Evolutionary conservation across 2,329 filamentous ascomycete species (phyloP), one percentile per base, ranked within the genome.

Genomic region (Fusarium nematophilum): DNA sequence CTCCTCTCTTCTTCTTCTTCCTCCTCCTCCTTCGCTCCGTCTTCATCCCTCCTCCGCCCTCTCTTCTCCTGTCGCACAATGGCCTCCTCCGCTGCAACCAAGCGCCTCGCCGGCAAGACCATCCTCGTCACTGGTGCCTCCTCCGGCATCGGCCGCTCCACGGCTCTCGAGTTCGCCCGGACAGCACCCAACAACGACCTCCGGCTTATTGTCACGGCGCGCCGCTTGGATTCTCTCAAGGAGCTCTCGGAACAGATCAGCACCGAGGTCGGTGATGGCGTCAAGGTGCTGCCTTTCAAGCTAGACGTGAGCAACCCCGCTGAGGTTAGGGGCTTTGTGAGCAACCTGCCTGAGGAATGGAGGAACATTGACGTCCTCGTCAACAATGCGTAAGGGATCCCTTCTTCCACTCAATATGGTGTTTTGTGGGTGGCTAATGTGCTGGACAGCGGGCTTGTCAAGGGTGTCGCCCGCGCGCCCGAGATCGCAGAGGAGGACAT

Each of bases 61-160:
- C 46, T 57, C 48, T 54, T 58, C 34, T 51, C 55, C 34, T 53
- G 40, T 50, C 72, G 72, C 68, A 76, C 72, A 59, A 83, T 84
- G 81, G 71, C 79, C 29, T 77, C 82, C 30, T 76, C 83, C 40
- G 85, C 91, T 31, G 87, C 90, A 78, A 84, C 84, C 62, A 90
- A 92, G 76, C 93, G 94, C 79, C 91, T 99, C 57, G 85, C 90
- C 70, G 93, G 93, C 84, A 98, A 98, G 81, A 98, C 93, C 5
- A 82, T 98, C 55, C 78, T 98, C 53, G 86, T 99, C 62, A 98
- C 95, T 5, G 95, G 95, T 52, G 95, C 95, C 26, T 95, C 90
- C 4, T 96, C 92, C 15, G 95, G 95, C 59, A 98, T 99, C 76
- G 95, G 95, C 18, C 86, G 84, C 51, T 86, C 85, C 67, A 90